phyloP scores from a whole-genome alignment of 192 early-diverging fungal species.

The Spinellus fusiger region DNA sequence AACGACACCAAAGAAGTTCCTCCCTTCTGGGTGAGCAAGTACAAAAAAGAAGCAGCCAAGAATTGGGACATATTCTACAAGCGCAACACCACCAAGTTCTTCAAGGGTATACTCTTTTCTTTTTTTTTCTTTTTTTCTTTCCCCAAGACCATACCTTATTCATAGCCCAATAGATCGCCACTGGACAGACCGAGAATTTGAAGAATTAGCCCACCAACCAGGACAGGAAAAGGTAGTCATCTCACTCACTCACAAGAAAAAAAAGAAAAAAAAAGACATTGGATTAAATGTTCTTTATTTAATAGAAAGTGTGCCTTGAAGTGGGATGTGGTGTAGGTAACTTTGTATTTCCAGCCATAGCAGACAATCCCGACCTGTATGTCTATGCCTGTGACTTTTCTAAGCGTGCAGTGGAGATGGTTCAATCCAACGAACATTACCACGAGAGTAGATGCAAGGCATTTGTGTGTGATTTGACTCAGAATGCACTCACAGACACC shows the following conservation, averaged over 20 bases:
- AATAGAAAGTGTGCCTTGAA: constrained; percentile 50
- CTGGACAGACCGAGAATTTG: constrained; percentile 95
- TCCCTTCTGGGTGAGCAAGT: constrained; percentile 74
- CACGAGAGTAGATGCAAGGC: constrained; percentile 71
- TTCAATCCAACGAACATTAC: constrained; percentile 76
- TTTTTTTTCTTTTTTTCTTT: too few relatives aligned
- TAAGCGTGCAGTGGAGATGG: constrained; percentile 81
- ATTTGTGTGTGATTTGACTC: constrained; percentile 94
- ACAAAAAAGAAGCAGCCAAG: constrained; percentile 68
- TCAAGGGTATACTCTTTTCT: constrained; percentile 50
- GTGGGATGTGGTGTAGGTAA: constrained; percentile 98
- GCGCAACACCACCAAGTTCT: constrained; percentile 88
- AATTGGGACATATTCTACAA: constrained; percentile 86
- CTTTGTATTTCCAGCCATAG: constrained; percentile 89
- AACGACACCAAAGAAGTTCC: constrained; percentile 60
- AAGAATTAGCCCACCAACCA: constrained; percentile 51
- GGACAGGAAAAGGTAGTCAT: constrained; percentile 7
- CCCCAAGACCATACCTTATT: neutral
- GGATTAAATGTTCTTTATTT: neutral
- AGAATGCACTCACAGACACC: constrained; percentile 55
- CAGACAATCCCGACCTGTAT: constrained; percentile 72
- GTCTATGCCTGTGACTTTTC: constrained; percentile 96
- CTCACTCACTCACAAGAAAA: neutral
- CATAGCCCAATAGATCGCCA: constrained; percentile 60
- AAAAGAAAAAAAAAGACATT: neutral